These are phyloP conservation scores for Asterella californica DNA, from an alignment of 225 moss, liverwort and hornwort genomes.

Conservation along the genomic window DNA sequence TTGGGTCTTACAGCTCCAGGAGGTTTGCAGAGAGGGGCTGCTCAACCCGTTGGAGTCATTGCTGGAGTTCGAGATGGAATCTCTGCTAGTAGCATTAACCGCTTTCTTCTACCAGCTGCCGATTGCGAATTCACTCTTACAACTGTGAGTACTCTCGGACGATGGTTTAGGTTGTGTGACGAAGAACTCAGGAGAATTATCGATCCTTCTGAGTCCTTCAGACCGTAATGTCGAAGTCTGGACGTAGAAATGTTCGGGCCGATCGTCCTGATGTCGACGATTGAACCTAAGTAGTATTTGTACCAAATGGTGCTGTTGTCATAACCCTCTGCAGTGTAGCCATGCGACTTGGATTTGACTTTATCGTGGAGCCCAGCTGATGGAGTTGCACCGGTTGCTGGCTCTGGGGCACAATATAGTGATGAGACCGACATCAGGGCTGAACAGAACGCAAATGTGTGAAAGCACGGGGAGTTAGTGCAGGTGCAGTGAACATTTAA, in stretches of 20 bases:
- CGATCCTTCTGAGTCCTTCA: background rate
- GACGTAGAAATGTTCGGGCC: background rate
- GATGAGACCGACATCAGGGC: background rate
- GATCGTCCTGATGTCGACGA: background rate
- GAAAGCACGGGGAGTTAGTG: background rate
- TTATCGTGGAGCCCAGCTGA: background rate
- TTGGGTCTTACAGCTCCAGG: slow-evolving; percentile 71
- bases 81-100: slow-evolving; percentile 66
- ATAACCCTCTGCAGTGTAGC: background rate
- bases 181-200: background rate
- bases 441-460: background rate
- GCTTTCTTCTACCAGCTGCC: slow-evolving; percentile 82
- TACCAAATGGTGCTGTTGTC: background rate
- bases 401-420: background rate
- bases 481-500: background rate
- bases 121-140: slow-evolving; percentile 92
- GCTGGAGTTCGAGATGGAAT: slow-evolving; percentile 88
- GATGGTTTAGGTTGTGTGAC: background rate
- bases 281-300: background rate
- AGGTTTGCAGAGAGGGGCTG: slow-evolving; percentile 55
- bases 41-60: slow-evolving; percentile 58
- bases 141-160: slow-evolving; percentile 32
- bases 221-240: background rate
- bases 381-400: background rate
- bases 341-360: background rate